A percentile compares a stretch with the other conserved stretches of the same genome.
These are phyloP conservation scores for Lasiosphaeriaceae sp. DNA, from an alignment of 495 filamentous ascomycete species.

Conservation along the genomic window DNA sequence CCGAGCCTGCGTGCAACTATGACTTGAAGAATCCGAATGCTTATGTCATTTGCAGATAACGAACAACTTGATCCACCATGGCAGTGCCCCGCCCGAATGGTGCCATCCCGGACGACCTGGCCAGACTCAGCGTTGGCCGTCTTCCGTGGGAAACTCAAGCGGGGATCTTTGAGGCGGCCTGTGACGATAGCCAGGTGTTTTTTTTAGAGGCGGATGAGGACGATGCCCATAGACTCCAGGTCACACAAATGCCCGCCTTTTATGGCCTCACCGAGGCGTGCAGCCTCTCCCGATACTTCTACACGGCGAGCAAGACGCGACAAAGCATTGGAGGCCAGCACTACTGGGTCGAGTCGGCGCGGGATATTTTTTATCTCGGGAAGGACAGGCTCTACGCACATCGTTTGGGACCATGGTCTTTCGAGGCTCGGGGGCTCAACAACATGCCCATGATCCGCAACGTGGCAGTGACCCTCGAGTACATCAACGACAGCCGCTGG, in stretches of 20 bases:
- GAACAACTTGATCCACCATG: too few species aligned
- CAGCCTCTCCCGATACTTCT: constrained; percentile 13
- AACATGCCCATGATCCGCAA: constrained; percentile 8
- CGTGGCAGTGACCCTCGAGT: constrained; percentile 15
- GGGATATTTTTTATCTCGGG: constrained; percentile 19
- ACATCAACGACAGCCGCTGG: constrained; percentile 7
- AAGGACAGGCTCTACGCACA: too few species aligned
- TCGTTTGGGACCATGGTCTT: too few species aligned
- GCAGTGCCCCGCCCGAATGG: too few species aligned
- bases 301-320: background rate
- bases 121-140: constrained; percentile 5
- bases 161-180: constrained; percentile 16
- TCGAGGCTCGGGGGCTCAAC: background rate
- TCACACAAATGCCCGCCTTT: constrained; percentile 1
- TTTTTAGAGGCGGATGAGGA: constrained; percentile 9
- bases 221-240: background rate
- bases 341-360: constrained; percentile 12
- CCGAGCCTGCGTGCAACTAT: too few species aligned
- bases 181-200: constrained; percentile 7
- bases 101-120: background rate
- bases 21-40: too few species aligned
- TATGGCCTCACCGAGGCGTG: constrained; percentile 7
- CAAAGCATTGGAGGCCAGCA: background rate
- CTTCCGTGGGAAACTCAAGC: constrained; percentile 16
- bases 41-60: too few species aligned